Evolutionary conservation across 2,329 filamentous ascomycete genomes (phyloP), one percentile per base, ranked within the genome.

Genomic region (Aspergillus udagawae): DNA sequence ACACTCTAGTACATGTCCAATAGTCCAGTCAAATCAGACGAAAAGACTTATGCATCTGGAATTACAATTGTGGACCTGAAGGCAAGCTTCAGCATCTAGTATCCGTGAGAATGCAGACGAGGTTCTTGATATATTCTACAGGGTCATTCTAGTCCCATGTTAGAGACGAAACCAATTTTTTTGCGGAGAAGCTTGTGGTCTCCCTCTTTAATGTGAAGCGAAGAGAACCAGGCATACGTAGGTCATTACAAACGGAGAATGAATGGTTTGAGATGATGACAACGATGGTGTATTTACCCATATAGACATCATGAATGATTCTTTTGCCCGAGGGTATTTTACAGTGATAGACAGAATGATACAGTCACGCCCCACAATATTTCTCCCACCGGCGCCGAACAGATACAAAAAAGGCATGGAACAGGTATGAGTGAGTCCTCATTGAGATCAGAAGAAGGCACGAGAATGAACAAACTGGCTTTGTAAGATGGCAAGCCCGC

Each of bases 311-410:
- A 63, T 64, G 61, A 60, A 66, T 57, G 55, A 65, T 63, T 60
- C 58, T 62, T 66, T 67, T 60, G 60, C 58, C 65, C 64, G 65
- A 70, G 70, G 69, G 69, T 72, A 71, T 71, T 47, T 67, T 73
- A 73, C 70, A 73, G 59, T 55, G 53, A 60, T 55, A 58, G 62
- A 61, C 49, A 62, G 50, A 41, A 55, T 48, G 44, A 59, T 62
- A 61, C 54, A 63, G 56, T 62, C 61, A 65, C 63, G 60, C 57
- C 62, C 60, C 58, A 57, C 55, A 55, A 54, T 50, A 55, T 64
- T 59, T 54, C 59, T 66, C 55, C 64, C 63, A 65, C 62, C 65
- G 60, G 63, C 65, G 65, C 65, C 65, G 52, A 58, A 61, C 58
- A 60, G 29, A 52, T 49, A 54, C 51, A 53, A 52, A 44, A 62